phyloP scores from a whole-genome alignment of 495 filamentous ascomycete species.

The Umbilicaria muhlenbergii region DNA sequence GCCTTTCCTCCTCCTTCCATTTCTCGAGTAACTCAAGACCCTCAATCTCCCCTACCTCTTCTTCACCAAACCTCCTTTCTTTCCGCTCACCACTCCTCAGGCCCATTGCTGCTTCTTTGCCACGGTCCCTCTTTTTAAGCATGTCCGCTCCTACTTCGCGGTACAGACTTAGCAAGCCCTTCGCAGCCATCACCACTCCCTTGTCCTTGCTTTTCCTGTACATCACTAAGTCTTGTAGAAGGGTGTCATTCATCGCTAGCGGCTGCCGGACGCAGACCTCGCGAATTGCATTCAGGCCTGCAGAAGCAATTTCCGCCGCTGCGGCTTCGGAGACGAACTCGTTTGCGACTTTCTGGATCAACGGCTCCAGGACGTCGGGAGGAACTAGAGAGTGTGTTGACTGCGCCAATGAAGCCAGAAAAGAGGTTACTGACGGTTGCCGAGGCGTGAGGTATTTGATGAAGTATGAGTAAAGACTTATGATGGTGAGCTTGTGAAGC shows the following conservation, averaged over 20 bases:
- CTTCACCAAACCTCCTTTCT: slow-evolving; percentile 60
- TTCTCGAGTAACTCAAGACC: slow-evolving; percentile 81
- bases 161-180: slow-evolving; percentile 78
- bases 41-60: slow-evolving; percentile 70
- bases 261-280: slow-evolving; percentile 89
- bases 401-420: slow-evolving; percentile 85
- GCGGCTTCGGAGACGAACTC: slow-evolving; percentile 95
- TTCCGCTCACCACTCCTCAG: slow-evolving; percentile 53
- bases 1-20: slow-evolving; percentile 83
- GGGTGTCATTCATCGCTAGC: slow-evolving; percentile 83
- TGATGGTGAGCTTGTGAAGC: slow-evolving; percentile 75
- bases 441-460: slow-evolving; percentile 74
- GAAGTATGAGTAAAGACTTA: slow-evolving; percentile 77
- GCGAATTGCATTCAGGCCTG: slow-evolving; percentile 85
- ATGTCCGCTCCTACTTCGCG: slow-evolving; percentile 80
- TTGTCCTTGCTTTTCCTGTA: slow-evolving; percentile 97
- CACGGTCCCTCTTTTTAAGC: slow-evolving; percentile 78
- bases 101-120: slow-evolving; percentile 82
- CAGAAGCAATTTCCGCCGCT: slow-evolving; percentile 76
- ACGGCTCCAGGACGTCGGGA: slow-evolving; percentile 80
- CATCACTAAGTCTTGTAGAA: slow-evolving; percentile 91
- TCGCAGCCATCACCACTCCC: slow-evolving; percentile 92
- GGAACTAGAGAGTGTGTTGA: slow-evolving; percentile 82
- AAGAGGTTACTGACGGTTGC: slow-evolving; percentile 85
- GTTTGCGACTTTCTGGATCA: slow-evolving; percentile 91